Conservation (phyloP, 306 rosid genomes). For the Lathyrus aphaca region DNA sequence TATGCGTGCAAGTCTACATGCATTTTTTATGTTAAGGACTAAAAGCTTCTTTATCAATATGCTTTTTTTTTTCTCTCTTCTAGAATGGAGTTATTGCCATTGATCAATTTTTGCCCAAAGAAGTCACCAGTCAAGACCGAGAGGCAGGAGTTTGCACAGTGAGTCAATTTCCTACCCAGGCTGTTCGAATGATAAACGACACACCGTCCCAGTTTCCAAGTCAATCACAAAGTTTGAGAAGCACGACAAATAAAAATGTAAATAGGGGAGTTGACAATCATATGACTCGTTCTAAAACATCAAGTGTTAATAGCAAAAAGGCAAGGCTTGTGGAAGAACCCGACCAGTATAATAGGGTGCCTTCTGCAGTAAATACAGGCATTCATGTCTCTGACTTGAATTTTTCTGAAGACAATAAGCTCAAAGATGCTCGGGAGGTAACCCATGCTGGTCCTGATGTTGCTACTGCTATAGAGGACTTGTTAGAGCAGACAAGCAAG, state of each 20-base stretch:
- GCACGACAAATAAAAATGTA: constrained; percentile 36
- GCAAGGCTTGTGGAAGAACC: constrained; percentile 70
- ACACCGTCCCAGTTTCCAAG: constrained; percentile 59
- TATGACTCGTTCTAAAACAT: constrained; percentile 43
- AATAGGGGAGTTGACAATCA: constrained; percentile 42
- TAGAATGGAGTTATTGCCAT: constrained; percentile 72
- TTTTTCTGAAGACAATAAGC: constrained; percentile 46
- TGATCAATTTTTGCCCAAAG: constrained; percentile 75
- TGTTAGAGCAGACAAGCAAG: constrained; percentile 94
- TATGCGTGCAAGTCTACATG: constrained; percentile 27
- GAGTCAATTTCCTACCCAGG: constrained; percentile 91
- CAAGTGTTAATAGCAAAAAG: constrained; percentile 59
- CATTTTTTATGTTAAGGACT: constrained; percentile 19
- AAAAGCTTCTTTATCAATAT: constrained; percentile 16
- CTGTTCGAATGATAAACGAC: constrained; percentile 55
- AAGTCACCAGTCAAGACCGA: constrained; percentile 76
- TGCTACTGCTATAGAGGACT: constrained; percentile 94
- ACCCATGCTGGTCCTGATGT: constrained; percentile 81
- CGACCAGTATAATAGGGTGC: constrained; percentile 40
- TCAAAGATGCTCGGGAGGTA: constrained; percentile 46
- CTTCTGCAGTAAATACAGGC: constrained; percentile 44
- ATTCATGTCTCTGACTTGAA: constrained; percentile 45
- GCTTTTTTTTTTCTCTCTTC: constrained; percentile 34
- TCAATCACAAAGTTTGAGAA: constrained; percentile 52
- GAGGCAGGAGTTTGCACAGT: constrained; percentile 71